Percentiles rank a stretch among this genome's conserved stretches.
Conservation (phyloP, 345 rosid species). For the Eucalyptus sideroxylon region DNA sequence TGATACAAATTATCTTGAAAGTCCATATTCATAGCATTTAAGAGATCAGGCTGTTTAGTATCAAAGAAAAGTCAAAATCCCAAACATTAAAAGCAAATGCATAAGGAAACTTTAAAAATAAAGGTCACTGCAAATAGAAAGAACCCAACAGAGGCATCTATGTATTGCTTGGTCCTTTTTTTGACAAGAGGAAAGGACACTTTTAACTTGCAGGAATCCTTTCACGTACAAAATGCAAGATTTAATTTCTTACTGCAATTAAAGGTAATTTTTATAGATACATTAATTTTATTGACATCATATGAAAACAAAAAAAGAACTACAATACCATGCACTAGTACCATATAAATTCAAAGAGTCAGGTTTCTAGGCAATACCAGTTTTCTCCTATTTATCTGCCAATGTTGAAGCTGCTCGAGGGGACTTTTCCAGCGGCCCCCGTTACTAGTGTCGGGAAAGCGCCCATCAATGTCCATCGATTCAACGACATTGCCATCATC, state of each 20-base stretch:
- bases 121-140: background rate
- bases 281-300: background rate
- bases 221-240: background rate
- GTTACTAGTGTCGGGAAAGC: slow-evolving; percentile 30
- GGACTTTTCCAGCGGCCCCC: slow-evolving; percentile 78
- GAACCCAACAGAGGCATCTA: background rate
- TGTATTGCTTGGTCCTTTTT: background rate
- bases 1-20: background rate
- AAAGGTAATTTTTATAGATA: background rate
- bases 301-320: background rate
- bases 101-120: background rate
- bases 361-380: slow-evolving; percentile 27
- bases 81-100: background rate
- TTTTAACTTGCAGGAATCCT: background rate
- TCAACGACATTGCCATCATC: slow-evolving; percentile 60
- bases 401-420: slow-evolving; percentile 75
- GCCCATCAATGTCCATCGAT: slow-evolving; percentile 49
- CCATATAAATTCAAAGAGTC: background rate
- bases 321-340: background rate
- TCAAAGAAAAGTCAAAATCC: background rate
- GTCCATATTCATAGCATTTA: background rate
- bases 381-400: slow-evolving; percentile 87
- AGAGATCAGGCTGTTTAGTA: background rate
- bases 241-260: background rate
- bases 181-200: background rate